Evolutionary conservation across 495 filamentous ascomycete species (phyloP).

Genomic region (Letharia lupina): DNA sequence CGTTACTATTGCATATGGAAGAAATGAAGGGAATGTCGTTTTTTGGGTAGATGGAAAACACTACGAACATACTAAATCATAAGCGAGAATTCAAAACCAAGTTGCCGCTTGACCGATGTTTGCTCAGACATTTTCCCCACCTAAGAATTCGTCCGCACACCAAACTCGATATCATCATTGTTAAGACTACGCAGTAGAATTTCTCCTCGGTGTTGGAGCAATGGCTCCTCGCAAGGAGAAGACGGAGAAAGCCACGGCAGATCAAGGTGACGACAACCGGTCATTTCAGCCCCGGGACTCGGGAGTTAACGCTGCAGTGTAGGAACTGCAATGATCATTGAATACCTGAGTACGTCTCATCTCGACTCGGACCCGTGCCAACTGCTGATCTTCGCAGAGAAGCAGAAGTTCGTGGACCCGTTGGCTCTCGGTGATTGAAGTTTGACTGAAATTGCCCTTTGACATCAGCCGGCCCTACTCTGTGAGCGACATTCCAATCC

Average conservation of each 20-base stretch:
- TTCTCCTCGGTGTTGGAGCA: not conserved
- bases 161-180: not conserved
- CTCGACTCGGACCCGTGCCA: not conserved
- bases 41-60: constrained; percentile 16
- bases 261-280: constrained; percentile 32
- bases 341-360: constrained; percentile 49
- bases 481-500: constrained; percentile 28
- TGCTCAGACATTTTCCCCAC: not conserved
- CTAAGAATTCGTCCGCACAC: not conserved
- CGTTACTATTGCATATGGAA: not conserved
- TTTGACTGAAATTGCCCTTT: constrained; percentile 10
- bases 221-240: constrained; percentile 50
- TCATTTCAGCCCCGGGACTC: not conserved
- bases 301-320: not conserved
- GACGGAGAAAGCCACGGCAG: constrained; percentile 33
- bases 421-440: not conserved
- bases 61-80: not conserved
- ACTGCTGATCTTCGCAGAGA: constrained; percentile 31
- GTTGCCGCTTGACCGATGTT: not conserved
- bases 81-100: constrained; percentile 1
- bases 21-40: not conserved
- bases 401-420: constrained; percentile 44
- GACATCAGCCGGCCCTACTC: constrained; percentile 51
- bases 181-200: not conserved
- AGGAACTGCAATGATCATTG: constrained; percentile 38